Base-by-base conservation (phyloP, 2,329 filamentous ascomycete species). In the Lasiodiplodia theobromae region DNA sequence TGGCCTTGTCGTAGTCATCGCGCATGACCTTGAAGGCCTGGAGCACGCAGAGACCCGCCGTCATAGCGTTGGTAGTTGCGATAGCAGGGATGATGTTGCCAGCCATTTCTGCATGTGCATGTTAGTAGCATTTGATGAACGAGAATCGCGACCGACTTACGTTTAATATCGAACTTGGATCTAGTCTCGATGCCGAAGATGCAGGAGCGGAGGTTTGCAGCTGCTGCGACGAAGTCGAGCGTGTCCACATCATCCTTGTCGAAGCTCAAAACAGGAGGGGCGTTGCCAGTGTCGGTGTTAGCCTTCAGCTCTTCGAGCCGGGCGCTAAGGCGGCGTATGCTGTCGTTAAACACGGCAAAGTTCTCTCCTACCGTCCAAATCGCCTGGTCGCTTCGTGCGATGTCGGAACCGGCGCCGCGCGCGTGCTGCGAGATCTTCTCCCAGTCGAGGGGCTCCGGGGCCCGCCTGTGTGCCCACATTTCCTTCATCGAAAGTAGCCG, bases 31-130 rank as follows among this genome's bases (percentile, higher is more conserved):
- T 98, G 84, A 96, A 96, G 0, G 94, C 91, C 78, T 98, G 91
- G 31, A 99, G 83, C 7, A 98, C 94, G 76, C 94, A 98, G 11
- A 99, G 86, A 14, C 93, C 92, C 18, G 96, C 96, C 1, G 96
- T 95, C 78, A 98, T 97, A 18, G 96, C 96, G 78, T 99, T 99
- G 0, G 96, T 98, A 0, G 96, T 99, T 5, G 96, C 96, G 77
- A 99, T 99, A 2, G 96, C 96, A 1, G 96, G 96, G 70, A 99
- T 99, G 74, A 99, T 99, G 78, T 99, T 99, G 66, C 96, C 96
- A 4, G 96, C 96, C 95, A 98, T 99, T 81, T 99, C 92, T 86
- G 58, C 62, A 37, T 31, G 25, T 21, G 3, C 16, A 38, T 4
- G 54, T 60, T 34, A 25, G 40, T 34, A 6, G 37, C 12, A n/a